phyloP scores from a whole-genome alignment of 2,329 filamentous ascomycete species.

The Colletotrichum siamense region DNA sequence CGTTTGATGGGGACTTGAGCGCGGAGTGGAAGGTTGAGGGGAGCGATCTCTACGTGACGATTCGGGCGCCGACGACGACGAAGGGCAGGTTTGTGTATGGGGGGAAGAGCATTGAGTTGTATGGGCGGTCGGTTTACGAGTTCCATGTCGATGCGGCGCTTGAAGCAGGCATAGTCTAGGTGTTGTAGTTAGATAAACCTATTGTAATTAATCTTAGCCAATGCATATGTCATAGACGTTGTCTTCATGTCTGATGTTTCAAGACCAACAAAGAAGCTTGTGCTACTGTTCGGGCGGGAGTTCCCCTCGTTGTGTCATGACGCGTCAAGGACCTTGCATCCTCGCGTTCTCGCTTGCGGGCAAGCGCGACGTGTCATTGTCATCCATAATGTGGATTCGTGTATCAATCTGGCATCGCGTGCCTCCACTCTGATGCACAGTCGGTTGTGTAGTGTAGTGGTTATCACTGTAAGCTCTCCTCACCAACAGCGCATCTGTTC shows the following conservation, averaged over 20 bases:
- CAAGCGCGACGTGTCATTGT: neutral
- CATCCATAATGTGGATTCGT: slow-evolving; percentile 5
- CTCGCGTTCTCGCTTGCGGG: neutral
- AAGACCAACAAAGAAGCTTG: neutral
- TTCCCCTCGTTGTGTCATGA: neutral
- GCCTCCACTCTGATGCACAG: neutral
- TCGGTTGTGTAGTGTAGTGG: slow-evolving; percentile 22
- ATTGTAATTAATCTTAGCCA: neutral
- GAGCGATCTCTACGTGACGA: neutral
- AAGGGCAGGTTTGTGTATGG: slow-evolving; percentile 16
- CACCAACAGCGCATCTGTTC: neutral
- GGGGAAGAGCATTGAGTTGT: neutral
- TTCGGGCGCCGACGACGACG: slow-evolving; percentile 18
- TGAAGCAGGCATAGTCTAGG: neutral
- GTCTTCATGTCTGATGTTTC: rapidly evolving
- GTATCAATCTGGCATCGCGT: neutral
- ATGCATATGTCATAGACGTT: neutral
- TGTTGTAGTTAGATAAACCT: neutral
- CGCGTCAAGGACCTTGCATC: neutral
- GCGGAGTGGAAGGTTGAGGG: slow-evolving; percentile 25
- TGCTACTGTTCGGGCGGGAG: neutral
- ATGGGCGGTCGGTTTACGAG: slow-evolving; percentile 5
- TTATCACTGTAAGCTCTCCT: slow-evolving; percentile 16
- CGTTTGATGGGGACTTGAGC: slow-evolving; percentile 26
- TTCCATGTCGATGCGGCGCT: slow-evolving; percentile 7